Evolutionary conservation across 1,284 basidiomycete genomes (phyloP).

Genomic region (Anthracocystis walkeri): DNA sequence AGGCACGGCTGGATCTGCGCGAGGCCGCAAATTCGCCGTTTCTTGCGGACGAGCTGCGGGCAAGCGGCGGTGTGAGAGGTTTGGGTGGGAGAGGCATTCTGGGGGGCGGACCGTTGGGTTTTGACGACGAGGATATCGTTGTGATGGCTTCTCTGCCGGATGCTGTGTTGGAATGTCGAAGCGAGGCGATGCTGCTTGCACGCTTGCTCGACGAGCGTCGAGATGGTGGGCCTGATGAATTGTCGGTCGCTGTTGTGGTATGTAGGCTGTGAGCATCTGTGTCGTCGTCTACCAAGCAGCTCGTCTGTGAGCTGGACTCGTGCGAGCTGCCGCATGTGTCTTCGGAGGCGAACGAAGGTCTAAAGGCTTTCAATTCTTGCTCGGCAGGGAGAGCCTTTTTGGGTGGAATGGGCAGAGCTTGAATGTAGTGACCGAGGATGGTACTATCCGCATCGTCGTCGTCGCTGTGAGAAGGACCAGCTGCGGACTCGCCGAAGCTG

Average conservation of each 20-base stretch:
- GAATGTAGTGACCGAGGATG: constrained; percentile 26
- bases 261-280: constrained; percentile 23
- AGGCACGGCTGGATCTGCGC: constrained; percentile 25
- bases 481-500: not conserved
- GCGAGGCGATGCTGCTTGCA: constrained; percentile 9
- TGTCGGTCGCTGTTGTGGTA: constrained; percentile 16
- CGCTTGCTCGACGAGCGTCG: constrained; percentile 5
- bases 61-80: constrained; percentile 12
- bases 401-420: constrained; percentile 24
- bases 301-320: constrained; percentile 13
- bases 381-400: not conserved
- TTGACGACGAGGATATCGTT: not conserved
- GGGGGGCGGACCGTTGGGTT: constrained; percentile 35
- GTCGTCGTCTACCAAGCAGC: constrained; percentile 22
- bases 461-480: constrained; percentile 9
- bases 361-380: not conserved
- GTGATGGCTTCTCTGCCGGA: not conserved
- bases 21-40: constrained; percentile 2
- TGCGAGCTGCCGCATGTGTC: constrained; percentile 23
- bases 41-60: constrained; percentile 5
- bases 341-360: constrained; percentile 17
- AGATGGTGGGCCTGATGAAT: constrained; percentile 17
- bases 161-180: not conserved
- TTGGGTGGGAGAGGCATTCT: constrained; percentile 36
- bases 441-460: constrained; percentile 42